Base-by-base conservation (phyloP, 305 asterid species). In the Rubia balearica region DNA sequence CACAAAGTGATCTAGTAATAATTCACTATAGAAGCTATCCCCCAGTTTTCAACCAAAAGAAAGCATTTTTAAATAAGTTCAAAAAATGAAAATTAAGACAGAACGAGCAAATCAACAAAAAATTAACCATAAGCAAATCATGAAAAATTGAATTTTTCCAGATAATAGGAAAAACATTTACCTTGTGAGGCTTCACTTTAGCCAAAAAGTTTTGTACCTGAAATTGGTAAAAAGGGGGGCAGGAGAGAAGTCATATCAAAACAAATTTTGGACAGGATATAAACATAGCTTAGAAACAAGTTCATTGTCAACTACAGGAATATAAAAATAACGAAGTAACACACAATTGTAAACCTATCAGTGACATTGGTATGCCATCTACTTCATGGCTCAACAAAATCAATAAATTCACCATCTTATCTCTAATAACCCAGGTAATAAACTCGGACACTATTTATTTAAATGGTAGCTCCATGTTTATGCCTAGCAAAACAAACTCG, bases 111-210 rank as follows among this genome's bases (percentile, higher is more conserved):
- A 79, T 14, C 7, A 10, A 62, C 75, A 49, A 42, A 22, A 17
- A 40, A 38, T 10, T 40, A 13, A 46, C 33, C 41, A 59, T 7
- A 19, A 33, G 13, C 17, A 7, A 45, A 53, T 30, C 69, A 48
- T 21, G 14, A 72, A 8, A 55, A 16, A 14, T 13, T 24, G 40
- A 51, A 62, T 17, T 17, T 27, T 38, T 11, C 12, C 61, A 0
- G 40, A 69, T 61, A 40, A 49, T 33, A 30, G 36, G 62, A 66
- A 56, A 53, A 46, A 51, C 73, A 19, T 36, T 76, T 87, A 94
- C 99, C 99, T 88, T 96, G 79, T 94, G 97, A 77, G 96, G 95
- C 81, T 86, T 90, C 71, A 85, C 80, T 84, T 91, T 91, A 10
- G 73, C 86, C 72, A 91, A 85, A 85, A 94, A 94, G 68, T 83